Evolutionary conservation across 192 early-diverging fungal species (phyloP), one percentile per base, ranked within the genome.

Genomic region (Backusella westeae): DNA sequence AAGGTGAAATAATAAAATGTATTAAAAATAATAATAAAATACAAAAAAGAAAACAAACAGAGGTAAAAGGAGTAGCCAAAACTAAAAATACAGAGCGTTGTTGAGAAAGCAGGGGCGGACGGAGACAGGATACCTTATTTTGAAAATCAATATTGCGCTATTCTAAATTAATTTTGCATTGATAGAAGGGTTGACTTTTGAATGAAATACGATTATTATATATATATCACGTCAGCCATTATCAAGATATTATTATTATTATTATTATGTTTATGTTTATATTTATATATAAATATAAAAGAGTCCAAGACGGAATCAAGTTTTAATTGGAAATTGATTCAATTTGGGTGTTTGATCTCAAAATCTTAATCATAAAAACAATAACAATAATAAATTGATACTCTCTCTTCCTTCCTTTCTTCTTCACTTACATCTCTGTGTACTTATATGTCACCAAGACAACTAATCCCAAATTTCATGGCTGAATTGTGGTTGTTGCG

Each of bases 91-190:
- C 56, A 63, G 46, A 49, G 56, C 56, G 56, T 63, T 63, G 56
- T 63, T 63, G 56, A n/a, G 46, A 63, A 63, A 63, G 56, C 56
- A 63, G 56, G 56, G 56, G 56, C 56, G 23, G 56, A 63, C 56
- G 56, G 56, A 63, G 56, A 63, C 56, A 63, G 29, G 56, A 63
- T 63, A 63, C 56, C 23, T 63, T 63, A 63, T 63, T 63, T 63
- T 63, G 56, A 63, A 63, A 63, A 63, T 29, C 8, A 23, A 63
- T 63, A 63, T 63, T 63, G 56, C 56, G 56, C 56, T 63, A 63
- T 63, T 63, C 56, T 63, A 63, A 63, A 63, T 63, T 63, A 68
- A 68, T 68, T 36, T 68, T 68, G 67, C 35, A 36, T 68, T 36
- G 35, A 68, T 35, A 68, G 19, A 68, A 66, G 35, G 67, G 67